These are phyloP conservation scores for Alliaria petiolata DNA, from an alignment of 345 rosid species.

Conservation along the genomic window DNA sequence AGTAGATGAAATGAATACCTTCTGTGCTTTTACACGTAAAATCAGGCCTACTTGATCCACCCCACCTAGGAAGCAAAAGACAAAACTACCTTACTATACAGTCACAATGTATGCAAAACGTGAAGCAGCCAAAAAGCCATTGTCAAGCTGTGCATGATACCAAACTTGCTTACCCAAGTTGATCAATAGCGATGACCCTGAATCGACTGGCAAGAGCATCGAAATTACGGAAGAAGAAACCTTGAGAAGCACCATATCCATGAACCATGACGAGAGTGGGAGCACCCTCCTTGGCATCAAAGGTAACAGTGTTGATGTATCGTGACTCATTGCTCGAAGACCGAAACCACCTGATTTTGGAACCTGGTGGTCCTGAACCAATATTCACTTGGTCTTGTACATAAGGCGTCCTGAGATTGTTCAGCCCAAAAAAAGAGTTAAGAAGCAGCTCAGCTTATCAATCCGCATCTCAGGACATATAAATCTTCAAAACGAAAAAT, in stretches of 20 bases:
- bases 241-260: slow-evolving; percentile 96
- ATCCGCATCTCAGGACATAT: not conserved
- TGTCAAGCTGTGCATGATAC: not conserved
- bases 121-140: not conserved
- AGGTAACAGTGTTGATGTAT: slow-evolving; percentile 75
- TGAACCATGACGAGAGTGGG: slow-evolving; percentile 97
- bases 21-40: slow-evolving; percentile 96
- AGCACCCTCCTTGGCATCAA: slow-evolving; percentile 69
- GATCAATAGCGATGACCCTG: slow-evolving; percentile 86
- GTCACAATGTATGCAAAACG: no score
- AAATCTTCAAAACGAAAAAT: no score
- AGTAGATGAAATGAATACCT: slow-evolving; percentile 39
- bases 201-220: slow-evolving; percentile 83
- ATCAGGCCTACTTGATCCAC: slow-evolving; percentile 99
- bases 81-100: no score
- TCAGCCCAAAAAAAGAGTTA: not conserved
- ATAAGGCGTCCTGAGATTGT: slow-evolving; percentile 72
- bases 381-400: slow-evolving; percentile 82
- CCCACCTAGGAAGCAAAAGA: slow-evolving; percentile 54
- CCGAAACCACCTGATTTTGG: slow-evolving; percentile 86
- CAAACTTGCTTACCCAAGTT: slow-evolving; percentile 68
- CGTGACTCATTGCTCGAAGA: slow-evolving; percentile 78
- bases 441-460: not conserved
- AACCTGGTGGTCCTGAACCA: slow-evolving; percentile 94
- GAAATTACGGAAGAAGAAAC: slow-evolving; percentile 89